Evolutionary conservation across 2,329 filamentous ascomycete genomes (phyloP).

Genomic region (Arthrinium phaeospermum): DNA sequence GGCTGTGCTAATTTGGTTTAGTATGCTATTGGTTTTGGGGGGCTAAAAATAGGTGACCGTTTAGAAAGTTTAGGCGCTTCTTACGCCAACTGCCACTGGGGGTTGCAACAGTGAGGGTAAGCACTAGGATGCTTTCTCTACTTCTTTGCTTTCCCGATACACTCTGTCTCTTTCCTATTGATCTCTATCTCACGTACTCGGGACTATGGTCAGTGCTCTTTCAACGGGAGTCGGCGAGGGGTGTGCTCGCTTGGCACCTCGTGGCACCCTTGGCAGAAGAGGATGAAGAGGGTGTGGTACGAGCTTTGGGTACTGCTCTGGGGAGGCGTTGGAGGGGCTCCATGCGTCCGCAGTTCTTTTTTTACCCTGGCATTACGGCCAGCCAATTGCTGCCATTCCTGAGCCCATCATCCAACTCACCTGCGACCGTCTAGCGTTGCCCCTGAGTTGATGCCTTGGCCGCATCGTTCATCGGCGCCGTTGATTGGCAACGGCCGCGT

Average conservation of each 20-base stretch:
- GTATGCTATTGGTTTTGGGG: not conserved
- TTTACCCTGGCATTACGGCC: not conserved
- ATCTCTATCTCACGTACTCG: not conserved
- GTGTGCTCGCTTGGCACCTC: slow-evolving; percentile 8
- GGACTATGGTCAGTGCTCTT: not conserved
- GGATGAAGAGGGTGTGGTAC: slow-evolving; percentile 16
- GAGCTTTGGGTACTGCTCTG: not conserved
- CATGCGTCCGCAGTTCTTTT: not conserved
- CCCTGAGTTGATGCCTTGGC: slow-evolving; percentile 10
- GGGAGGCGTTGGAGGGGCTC: not conserved
- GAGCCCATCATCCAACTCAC: not conserved
- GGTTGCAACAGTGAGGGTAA: not conserved
- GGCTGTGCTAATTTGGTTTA: slow-evolving; percentile 14
- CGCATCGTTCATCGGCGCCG: not conserved
- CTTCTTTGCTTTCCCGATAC: not conserved
- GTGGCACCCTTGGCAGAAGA: slow-evolving; percentile 15
- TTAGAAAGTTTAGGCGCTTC: slow-evolving; percentile 1
- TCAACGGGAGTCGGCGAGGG: not conserved
- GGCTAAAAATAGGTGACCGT: slow-evolving; percentile 11
- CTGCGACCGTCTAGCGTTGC: not conserved
- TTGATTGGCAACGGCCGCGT: not conserved
- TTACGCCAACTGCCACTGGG: not conserved
- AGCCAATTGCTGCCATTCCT: slow-evolving; percentile 1
- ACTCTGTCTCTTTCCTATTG: not conserved
- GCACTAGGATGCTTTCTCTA: not conserved